Conservation (phyloP, 352 stramenopile species). For the Peronospora tabacina region DNA sequence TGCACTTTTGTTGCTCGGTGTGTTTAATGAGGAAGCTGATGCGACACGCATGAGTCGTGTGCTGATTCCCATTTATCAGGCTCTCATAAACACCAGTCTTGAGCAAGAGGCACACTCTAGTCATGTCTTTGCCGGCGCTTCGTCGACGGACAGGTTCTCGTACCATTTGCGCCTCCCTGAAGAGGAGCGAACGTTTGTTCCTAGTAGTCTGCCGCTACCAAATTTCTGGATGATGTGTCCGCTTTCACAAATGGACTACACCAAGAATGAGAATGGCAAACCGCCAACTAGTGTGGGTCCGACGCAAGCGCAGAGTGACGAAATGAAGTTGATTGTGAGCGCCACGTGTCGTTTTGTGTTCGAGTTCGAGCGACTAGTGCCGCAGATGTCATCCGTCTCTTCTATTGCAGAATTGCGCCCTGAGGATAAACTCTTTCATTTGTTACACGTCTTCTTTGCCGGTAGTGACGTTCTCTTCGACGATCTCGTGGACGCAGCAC, state of each 20-base stretch:
- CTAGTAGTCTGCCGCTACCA: conserved; percentile 52
- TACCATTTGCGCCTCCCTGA: conserved; percentile 54
- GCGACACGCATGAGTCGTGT: conserved; percentile 41
- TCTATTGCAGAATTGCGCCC: conserved; percentile 26
- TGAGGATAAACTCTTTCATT: conserved; percentile 71
- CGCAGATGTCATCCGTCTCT: conserved; percentile 15
- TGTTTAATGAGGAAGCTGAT: conserved; percentile 41
- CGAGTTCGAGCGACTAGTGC: conserved; percentile 36
- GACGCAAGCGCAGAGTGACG: conserved; percentile 42
- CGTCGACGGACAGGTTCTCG: conserved; percentile 30
- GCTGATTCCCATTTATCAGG: conserved; percentile 60
- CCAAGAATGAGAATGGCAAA: conserved; percentile 18
- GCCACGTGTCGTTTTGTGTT: conserved; percentile 58
- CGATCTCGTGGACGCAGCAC: conserved; percentile 45
- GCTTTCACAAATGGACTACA: conserved; percentile 60
- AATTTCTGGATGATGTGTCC: conserved; percentile 65
- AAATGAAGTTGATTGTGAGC: conserved; percentile 71
- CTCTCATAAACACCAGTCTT: conserved; percentile 45
- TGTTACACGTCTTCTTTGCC: conserved; percentile 67
- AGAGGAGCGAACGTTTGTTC: conserved; percentile 41
- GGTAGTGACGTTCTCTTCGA: conserved; percentile 67
- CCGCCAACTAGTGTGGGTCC: conserved; percentile 20
- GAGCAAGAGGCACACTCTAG: conserved; percentile 51
- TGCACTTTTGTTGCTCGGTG: conserved; percentile 29
- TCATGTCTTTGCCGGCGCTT: conserved; percentile 24